Base-by-base conservation (phyloP, 2,329 filamentous ascomycete species). In the Xylaria arbuscula region DNA sequence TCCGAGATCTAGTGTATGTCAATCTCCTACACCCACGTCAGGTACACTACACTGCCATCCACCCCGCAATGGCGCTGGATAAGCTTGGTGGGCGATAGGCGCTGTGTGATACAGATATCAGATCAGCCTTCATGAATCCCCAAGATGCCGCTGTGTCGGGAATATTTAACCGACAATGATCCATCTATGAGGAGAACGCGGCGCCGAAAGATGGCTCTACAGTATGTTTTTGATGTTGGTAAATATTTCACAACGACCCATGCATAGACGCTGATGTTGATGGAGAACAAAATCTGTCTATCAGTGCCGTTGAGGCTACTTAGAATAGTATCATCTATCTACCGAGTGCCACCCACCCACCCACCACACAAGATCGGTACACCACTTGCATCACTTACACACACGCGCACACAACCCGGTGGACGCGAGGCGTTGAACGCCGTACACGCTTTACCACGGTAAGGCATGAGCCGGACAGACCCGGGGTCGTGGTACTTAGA, bases 241-340 rank as follows among this genome's bases (percentile, higher is more conserved):
- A 24, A 48, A n/a, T 17, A 17, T n/a, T 17, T 48, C 19, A 38
- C 60, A 67, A 69, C 67, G 64, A 69, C 67, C 67, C 50, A 67
- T 64, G 64, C 67, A 64, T 67, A 51, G 17, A 40, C n/a, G 15
- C 19, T 57, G n/a, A 22, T 59, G 38, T 57, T 28, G 5, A 57
- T 28, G 19, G 36, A 57, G 45, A 55, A 19, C 50, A 58, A 24
- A 13, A 3, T 9, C 53, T 24, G 17, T 6, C 11, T 55, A 24
- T 13, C 55, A n/a, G 38, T 38, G 38, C 38, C 55, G 38, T 57
- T 57, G 15, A 19, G 28, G 22, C 40, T 54, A n/a, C 40, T 45
- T n/a, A 62, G 32, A 55, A 62, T 62, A 62, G 59, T 36, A 62
- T 54, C 48, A 32, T 38, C 22, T 45, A 57, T 13, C 54, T 57